Base-by-base conservation (phyloP, 2,329 filamentous ascomycete genomes). In the Dactylellina haptotyla region DNA sequence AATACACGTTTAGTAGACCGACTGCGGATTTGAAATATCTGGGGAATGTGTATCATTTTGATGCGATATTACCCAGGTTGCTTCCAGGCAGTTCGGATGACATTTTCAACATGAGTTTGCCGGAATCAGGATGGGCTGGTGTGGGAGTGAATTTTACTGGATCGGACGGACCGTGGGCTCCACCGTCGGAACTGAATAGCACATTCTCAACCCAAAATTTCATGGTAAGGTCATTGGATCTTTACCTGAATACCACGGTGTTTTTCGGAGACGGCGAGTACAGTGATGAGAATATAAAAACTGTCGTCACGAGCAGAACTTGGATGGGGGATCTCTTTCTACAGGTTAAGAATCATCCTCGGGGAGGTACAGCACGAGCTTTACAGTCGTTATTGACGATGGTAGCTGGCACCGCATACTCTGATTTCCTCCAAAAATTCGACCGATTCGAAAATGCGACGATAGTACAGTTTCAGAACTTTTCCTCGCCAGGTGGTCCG, bases 401-500 rank as follows among this genome's bases (percentile, higher is more conserved):
- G 1, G 14, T 66, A 1, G 50, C 50, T 0, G 41, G 37, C 20
- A 66, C 25, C 14, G 39, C 51, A 5, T 66, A 56, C 12, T 66
- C 56, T 39, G 30, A 28, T 8, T 28, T 41, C 16, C 18, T 66
- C 8, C 32, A 41, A 53, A 16, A 30, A 18, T 26, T 63, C 6
- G 20, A 39, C 25, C 45, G 58, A n/a, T 18, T 43, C 3, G 45
- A 51, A 30, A 53, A 28, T 14, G 58, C 32, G 6, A 53, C 58
- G 16, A n/a, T 53, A 8, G 32, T 53, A 18, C n/a, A 8, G n/a
- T 63, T 63, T 20, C 32, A 12, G 20, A 63, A 63, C 30, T 23
- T 63, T 6, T 58, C 53, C 1, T 56, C 50, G 3, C 62, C 62
- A 9, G 62, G 62, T 6, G 62, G 62, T 1, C 62, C 53, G 25